These are phyloP conservation scores for Nemania bipapillata DNA, from an alignment of 2,329 filamentous ascomycete species.

Conservation along the genomic window DNA sequence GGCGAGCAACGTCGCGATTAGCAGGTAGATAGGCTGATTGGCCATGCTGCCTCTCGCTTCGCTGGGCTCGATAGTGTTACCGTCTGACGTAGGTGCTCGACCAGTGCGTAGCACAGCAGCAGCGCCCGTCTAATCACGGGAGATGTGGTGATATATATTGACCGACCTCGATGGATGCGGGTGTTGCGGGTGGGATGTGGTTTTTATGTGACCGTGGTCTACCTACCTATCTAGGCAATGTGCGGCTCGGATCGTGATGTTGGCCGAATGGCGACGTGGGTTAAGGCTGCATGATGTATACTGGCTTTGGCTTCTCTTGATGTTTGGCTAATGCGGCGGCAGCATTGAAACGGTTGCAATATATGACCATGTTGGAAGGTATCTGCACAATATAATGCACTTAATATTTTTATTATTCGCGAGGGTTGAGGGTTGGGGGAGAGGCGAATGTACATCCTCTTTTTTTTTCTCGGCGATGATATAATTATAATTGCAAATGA, in stretches of 20 bases:
- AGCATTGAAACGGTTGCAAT: slow-evolving; percentile 10
- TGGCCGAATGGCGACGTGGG: not conserved
- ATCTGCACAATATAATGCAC: slow-evolving; percentile 8
- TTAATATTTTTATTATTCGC: not conserved
- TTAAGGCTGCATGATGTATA: not conserved
- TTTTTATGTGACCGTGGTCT: not conserved
- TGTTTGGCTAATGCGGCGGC: slow-evolving; percentile 1
- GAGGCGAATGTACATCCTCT: not conserved
- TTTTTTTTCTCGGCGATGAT: not conserved
- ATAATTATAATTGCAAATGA: not conserved
- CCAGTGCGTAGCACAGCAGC: slow-evolving; percentile 18
- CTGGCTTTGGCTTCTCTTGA: not conserved
- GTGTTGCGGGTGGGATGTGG: not conserved
- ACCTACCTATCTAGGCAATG: slow-evolving; percentile 6
- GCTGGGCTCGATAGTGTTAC: slow-evolving; percentile 9
- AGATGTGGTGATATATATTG: not conserved
- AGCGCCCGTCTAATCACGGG: slow-evolving; percentile 12
- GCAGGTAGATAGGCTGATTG: slow-evolving; percentile 24
- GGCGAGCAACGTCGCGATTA: slow-evolving; percentile 5
- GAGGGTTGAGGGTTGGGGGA: not conserved
- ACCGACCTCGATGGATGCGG: not conserved
- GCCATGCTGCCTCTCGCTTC: slow-evolving; percentile 8
- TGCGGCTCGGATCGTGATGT: not conserved
- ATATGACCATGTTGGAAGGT: slow-evolving; percentile 14
- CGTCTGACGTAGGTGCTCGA: slow-evolving; percentile 22